A percentile compares a stretch with the other conserved stretches of the same genome.
Conservation (phyloP, 108 stramenopile genomes). For the Nitzschia inconspicua region DNA sequence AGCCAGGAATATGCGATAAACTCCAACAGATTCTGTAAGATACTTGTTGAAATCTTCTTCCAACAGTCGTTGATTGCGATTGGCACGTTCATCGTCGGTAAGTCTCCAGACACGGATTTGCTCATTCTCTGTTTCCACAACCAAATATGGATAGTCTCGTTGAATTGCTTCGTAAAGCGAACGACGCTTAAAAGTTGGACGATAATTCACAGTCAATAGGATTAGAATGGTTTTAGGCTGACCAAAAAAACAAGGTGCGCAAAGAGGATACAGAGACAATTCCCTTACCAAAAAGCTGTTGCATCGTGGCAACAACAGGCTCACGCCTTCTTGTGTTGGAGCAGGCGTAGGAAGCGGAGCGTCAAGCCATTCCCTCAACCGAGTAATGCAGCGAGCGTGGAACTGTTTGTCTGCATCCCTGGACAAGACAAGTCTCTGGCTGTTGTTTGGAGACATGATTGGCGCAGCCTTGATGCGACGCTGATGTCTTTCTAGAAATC, state of each 20-base stretch:
- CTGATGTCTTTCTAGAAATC: constrained; percentile 31
- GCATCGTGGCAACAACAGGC: constrained; percentile 63
- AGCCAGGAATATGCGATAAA: constrained; percentile 73
- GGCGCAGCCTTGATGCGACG: constrained; percentile 16
- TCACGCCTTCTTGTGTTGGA: constrained; percentile 39
- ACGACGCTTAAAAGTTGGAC: too few species aligned
- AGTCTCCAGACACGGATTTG: constrained; percentile 69
- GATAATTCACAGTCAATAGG: too few species aligned
- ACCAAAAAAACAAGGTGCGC: too few species aligned
- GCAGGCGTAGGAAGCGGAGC: constrained; percentile 31
- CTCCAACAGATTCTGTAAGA: constrained; percentile 52
- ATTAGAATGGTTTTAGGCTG: too few species aligned
- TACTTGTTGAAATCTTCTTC: constrained; percentile 61
- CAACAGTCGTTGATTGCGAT: constrained; percentile 40
- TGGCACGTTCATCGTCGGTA: constrained; percentile 43
- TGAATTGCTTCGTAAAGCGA: constrained; percentile 79
- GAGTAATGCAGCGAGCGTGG: constrained; percentile 59
- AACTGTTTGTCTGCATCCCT: constrained; percentile 19
- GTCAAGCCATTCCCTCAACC: constrained; percentile 81
- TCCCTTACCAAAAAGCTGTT: constrained; percentile 81
- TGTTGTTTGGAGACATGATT: neutral
- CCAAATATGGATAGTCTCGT: constrained; percentile 64
- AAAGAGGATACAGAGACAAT: too few species aligned
- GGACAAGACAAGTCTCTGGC: constrained; percentile 26
- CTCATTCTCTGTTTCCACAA: constrained; percentile 51